Conservation (phyloP, 352 stramenopile species). For the Phytophthora hibernalis region DNA sequence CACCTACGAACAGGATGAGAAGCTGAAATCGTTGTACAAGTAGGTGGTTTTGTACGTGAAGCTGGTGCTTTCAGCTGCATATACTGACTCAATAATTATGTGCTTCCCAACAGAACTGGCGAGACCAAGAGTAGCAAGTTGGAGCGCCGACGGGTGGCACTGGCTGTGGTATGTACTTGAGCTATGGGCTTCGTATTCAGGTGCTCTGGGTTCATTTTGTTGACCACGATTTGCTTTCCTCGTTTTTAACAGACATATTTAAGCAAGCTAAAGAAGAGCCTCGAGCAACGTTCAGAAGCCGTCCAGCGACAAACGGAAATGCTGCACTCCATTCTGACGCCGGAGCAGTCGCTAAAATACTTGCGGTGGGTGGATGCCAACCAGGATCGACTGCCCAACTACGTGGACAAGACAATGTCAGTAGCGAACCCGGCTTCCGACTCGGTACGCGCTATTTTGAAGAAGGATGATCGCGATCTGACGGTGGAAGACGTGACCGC, state of each 20-base stretch:
- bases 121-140: constrained; percentile 87
- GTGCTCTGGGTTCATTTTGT: background rate
- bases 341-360: constrained; percentile 86
- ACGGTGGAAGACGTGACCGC: constrained; percentile 88
- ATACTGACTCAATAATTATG: constrained; percentile 6
- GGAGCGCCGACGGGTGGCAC: constrained; percentile 79
- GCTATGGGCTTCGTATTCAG: background rate
- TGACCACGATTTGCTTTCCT: background rate
- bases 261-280: constrained; percentile 86
- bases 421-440: constrained; percentile 69
- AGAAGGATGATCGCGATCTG: constrained; percentile 86
- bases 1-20: constrained; percentile 92
- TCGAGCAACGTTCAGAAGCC: constrained; percentile 80
- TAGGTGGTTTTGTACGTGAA: constrained; percentile 40
- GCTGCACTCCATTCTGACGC: constrained; percentile 87
- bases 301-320: constrained; percentile 84
- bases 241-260: constrained; percentile 76
- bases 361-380: constrained; percentile 85
- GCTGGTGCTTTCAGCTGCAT: background rate
- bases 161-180: constrained; percentile 72
- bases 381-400: constrained; percentile 69
- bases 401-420: constrained; percentile 68
- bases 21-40: constrained; percentile 90
- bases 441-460: constrained; percentile 76
- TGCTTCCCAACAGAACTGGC: constrained; percentile 49